Evolutionary conservation across 495 filamentous ascomycete genomes (phyloP), one percentile per base, ranked within the genome.

Genomic region (Trichoderma asperelloides): DNA sequence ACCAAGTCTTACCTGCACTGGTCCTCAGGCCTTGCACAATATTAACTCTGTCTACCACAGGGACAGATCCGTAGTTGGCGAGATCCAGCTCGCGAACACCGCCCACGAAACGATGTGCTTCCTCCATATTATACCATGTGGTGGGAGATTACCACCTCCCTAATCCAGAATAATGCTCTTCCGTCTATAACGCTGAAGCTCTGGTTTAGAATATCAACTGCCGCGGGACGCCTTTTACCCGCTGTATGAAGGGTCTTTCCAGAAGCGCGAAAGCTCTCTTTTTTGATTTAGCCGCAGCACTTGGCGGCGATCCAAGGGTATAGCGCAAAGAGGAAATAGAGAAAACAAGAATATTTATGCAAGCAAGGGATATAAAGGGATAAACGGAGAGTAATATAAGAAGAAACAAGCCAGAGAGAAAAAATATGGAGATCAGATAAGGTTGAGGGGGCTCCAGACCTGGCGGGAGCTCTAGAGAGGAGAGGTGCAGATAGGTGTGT

Each of bases 11-110:
- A 82, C 80, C 80, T 66, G 80, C 75, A 62, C 80, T 82, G 28
- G 80, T 81, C 69, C 78, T 82, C 65, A 82, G 69, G 63, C 77
- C 80, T n/a, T 79, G 80, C 49, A 82, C 76, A 27, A 76, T 73
- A 66, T 81, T 79, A 72, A 81, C 78, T 70, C 72, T 78, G 74
- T 82, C 78, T 60, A 78, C 76, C 64, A 80, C 74, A 60, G 75
- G 73, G 55, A 69, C 73, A 57, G 74, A 72, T 65, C 78, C 75
- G 62, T 77, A 81, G 49, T 76, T 74, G 70, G 74, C 80, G 69
- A 82, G 70, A 68, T 82, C 78, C 73, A 82, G 73, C 76, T 81
- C 80, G 70, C 75, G 75, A 66, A 78, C 68, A 70, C 33, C 33
- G 9, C 68, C 69, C 49, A 64, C 71, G 72, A 75, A 73, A 69